These are phyloP conservation scores for Trichoderma cornu-damae DNA, from an alignment of 2,329 filamentous ascomycete species.

Conservation along the genomic window DNA sequence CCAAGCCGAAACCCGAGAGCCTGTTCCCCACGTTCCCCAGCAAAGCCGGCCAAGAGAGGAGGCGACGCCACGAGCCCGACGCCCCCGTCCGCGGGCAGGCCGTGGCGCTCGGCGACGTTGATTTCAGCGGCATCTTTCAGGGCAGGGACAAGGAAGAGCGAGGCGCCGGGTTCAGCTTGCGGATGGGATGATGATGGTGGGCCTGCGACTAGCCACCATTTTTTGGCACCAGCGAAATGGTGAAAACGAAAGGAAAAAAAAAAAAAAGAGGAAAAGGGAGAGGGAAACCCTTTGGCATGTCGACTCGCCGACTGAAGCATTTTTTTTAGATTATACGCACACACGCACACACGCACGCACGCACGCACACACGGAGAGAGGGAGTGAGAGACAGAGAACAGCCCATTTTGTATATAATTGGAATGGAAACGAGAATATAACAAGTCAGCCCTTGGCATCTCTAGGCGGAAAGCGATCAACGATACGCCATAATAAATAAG, in stretches of 20 bases:
- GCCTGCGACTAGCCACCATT: too few species aligned
- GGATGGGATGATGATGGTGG: conserved; percentile 45
- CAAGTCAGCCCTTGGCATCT: neutral
- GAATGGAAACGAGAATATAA: too few species aligned
- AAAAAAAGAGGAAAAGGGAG: too few species aligned
- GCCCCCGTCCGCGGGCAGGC: conserved; percentile 74
- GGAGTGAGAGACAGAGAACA: too few species aligned
- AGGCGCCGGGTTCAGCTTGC: conserved; percentile 61
- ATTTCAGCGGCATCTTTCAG: conserved; percentile 68
- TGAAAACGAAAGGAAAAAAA: too few species aligned
- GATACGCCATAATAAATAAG: neutral
- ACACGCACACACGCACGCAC: too few species aligned
- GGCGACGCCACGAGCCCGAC: conserved; percentile 67
- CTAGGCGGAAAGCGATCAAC: neutral
- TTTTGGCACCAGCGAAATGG: too few species aligned
- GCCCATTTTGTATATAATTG: too few species aligned
- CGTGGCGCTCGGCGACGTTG: conserved; percentile 49
- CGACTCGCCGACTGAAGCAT: too few species aligned
- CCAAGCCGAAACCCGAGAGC: conserved; percentile 79
- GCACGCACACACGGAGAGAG: too few species aligned
- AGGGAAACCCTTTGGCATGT: too few species aligned
- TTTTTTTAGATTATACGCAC: too few species aligned
- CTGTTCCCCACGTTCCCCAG: conserved; percentile 98
- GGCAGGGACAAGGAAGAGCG: conserved; percentile 59
- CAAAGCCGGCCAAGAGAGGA: conserved; percentile 85